phyloP scores from a whole-genome alignment of 2,329 filamentous ascomycete genomes.

The Fusarium camptoceras region DNA sequence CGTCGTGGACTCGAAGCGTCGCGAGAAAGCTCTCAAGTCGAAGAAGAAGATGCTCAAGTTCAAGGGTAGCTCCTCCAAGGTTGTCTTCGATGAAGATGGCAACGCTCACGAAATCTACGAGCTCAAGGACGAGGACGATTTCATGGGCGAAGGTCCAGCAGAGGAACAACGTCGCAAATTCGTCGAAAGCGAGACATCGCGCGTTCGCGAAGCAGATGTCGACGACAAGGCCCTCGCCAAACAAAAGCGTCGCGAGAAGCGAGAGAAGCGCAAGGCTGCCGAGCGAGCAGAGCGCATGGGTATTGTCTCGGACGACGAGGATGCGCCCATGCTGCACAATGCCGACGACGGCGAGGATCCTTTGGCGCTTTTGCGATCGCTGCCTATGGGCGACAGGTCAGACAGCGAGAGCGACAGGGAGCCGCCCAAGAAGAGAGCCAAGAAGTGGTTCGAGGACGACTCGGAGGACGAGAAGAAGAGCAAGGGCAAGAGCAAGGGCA shows the following conservation, averaged over 20 bases:
- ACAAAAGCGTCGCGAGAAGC: conserved; percentile 82
- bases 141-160: conserved; percentile 78
- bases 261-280: conserved; percentile 77
- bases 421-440: conserved; percentile 68
- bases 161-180: conserved; percentile 82
- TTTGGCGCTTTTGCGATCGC: conserved; percentile 67
- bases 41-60: conserved; percentile 95
- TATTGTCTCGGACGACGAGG: conserved; percentile 44
- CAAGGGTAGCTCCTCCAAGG: conserved; percentile 85
- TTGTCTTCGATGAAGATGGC: conserved; percentile 94
- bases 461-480: conserved; percentile 64
- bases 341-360: conserved; percentile 51
- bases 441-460: conserved; percentile 84
- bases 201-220: conserved; percentile 79
- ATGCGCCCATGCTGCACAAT: conserved; percentile 51
- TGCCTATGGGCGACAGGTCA: conserved; percentile 60
- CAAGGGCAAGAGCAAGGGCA: conserved; percentile 59
- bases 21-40: conserved; percentile 92
- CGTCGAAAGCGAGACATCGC: conserved; percentile 77
- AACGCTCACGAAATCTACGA: conserved; percentile 87
- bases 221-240: conserved; percentile 85
- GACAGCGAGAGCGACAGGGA: conserved; percentile 54
- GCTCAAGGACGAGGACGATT: conserved; percentile 85
- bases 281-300: conserved; percentile 58
- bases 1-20: conserved; percentile 91